Conservation (phyloP, 352 stramenopile species). For the Paralagenidium karlingii region DNA sequence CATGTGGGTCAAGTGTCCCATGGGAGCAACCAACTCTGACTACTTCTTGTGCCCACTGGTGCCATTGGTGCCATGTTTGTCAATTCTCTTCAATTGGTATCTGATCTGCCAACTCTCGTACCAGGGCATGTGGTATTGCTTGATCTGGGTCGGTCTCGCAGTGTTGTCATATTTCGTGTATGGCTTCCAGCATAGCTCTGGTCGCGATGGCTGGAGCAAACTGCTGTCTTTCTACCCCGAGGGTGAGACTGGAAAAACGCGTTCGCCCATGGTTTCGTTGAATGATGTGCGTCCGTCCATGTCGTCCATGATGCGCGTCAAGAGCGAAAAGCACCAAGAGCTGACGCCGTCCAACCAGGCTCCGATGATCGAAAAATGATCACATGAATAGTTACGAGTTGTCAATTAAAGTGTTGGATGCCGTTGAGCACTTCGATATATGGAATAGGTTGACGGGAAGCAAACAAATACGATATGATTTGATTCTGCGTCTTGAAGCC, state of each 20-base stretch:
- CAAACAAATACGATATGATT: no score
- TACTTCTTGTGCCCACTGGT: slow-evolving; percentile 56
- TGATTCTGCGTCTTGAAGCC: no score
- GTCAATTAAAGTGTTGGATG: no score
- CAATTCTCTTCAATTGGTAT: slow-evolving; percentile 60
- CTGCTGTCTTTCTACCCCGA: no score
- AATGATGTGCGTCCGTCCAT: slow-evolving; percentile 24
- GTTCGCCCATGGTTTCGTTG: slow-evolving; percentile 42
- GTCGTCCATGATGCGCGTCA: slow-evolving; percentile 8
- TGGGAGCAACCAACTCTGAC: slow-evolving; percentile 23
- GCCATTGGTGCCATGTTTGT: slow-evolving; percentile 40
- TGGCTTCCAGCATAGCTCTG: slow-evolving; percentile 50
- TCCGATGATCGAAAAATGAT: no score
- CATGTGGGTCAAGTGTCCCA: slow-evolving; percentile 47
- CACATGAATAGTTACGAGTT: no score
- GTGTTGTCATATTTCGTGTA: slow-evolving; percentile 71
- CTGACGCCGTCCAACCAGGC: no score
- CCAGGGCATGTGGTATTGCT: slow-evolving; percentile 30
- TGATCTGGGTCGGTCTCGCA: slow-evolving; percentile 35
- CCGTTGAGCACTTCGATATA: no score
- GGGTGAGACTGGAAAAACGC: no score
- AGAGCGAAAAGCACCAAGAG: no score
- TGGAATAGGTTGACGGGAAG: no score
- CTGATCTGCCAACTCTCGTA: slow-evolving; percentile 45
- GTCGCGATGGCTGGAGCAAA: slow-evolving; percentile 52